phyloP scores from a whole-genome alignment of 768 basidiomycete species.

The Rhodotorula taiwanensis region DNA sequence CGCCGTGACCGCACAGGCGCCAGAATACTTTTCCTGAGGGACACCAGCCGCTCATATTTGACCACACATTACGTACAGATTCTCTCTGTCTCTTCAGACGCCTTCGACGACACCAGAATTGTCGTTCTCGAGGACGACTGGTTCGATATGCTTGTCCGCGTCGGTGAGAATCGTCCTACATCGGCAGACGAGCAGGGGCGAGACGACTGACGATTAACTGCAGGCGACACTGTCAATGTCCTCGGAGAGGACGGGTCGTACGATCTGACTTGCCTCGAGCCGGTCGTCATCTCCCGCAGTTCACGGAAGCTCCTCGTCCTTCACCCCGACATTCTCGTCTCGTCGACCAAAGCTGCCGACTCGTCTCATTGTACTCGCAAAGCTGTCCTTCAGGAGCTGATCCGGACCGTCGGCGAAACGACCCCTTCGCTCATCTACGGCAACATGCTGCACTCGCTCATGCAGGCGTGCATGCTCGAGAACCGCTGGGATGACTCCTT shows the following conservation, averaged over 20 bases:
- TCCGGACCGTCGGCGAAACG: slow-evolving; percentile 55
- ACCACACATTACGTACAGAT: too few species aligned
- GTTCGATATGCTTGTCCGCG: slow-evolving; percentile 57
- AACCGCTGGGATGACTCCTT: slow-evolving; percentile 40
- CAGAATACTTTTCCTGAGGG: too few species aligned
- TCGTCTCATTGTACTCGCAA: slow-evolving; percentile 76
- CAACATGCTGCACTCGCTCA: slow-evolving; percentile 83
- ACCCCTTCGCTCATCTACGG: slow-evolving; percentile 58
- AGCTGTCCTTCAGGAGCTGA: slow-evolving; percentile 59
- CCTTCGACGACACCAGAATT: slow-evolving; percentile 43
- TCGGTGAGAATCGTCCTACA: slow-evolving; percentile 48
- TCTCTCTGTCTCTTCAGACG: slow-evolving; percentile 52
- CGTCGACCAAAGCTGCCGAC: slow-evolving; percentile 79
- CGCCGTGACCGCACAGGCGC: too few species aligned
- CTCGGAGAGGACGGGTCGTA: slow-evolving; percentile 50
- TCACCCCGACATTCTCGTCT: slow-evolving; percentile 86
- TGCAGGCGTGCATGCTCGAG: slow-evolving; percentile 65
- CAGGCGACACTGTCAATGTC: slow-evolving; percentile 76
- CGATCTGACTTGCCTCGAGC: slow-evolving; percentile 40
- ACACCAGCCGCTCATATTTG: too few species aligned
- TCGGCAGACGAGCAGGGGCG: not conserved
- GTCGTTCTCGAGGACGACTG: slow-evolving; percentile 73
- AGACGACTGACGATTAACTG: not conserved
- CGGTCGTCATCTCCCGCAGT: slow-evolving; percentile 40
- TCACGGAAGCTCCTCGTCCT: slow-evolving; percentile 53